Evolutionary conservation across 768 basidiomycete species (phyloP).

Genomic region (Lentinula aciculospora): DNA sequence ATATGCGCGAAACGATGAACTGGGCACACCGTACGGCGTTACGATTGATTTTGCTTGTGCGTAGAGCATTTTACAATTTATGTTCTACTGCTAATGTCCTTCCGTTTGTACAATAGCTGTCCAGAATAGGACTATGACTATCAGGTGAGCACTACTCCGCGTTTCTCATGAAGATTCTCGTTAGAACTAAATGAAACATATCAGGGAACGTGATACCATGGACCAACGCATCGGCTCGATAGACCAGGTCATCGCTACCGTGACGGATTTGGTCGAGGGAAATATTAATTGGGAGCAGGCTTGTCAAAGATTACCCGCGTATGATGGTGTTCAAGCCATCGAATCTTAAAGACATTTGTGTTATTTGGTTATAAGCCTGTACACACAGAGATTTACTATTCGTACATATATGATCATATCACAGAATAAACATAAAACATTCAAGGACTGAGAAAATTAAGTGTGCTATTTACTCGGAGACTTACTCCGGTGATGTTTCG

Average conservation of each 20-base stretch:
- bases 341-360: conserved; percentile 24
- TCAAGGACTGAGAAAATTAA: too few species aligned
- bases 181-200: conserved; percentile 41
- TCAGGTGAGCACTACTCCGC: conserved; percentile 54
- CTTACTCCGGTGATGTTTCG: too few species aligned
- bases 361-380: background rate
- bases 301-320: conserved; percentile 59
- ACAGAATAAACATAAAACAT: too few species aligned
- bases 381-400: too few species aligned
- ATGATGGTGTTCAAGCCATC: conserved; percentile 90
- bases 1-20: conserved; percentile 96
- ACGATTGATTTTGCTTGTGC: conserved; percentile 32
- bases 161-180: background rate
- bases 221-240: conserved; percentile 86
- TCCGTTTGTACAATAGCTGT: conserved; percentile 49
- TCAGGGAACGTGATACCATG: conserved; percentile 91
- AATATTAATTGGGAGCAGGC: conserved; percentile 79
- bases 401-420: too few species aligned
- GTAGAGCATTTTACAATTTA: conserved; percentile 9
- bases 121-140: conserved; percentile 89
- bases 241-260: conserved; percentile 81
- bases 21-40: conserved; percentile 95
- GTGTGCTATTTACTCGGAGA: too few species aligned
- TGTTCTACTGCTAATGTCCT: conserved; percentile 1
- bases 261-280: conserved; percentile 77